A percentile compares a stretch with the other conserved stretches of the same genome.
These are phyloP conservation scores for Schizosaccharomyces cryophilus DNA, from an alignment of 805 yeast species.

Conservation along the genomic window DNA sequence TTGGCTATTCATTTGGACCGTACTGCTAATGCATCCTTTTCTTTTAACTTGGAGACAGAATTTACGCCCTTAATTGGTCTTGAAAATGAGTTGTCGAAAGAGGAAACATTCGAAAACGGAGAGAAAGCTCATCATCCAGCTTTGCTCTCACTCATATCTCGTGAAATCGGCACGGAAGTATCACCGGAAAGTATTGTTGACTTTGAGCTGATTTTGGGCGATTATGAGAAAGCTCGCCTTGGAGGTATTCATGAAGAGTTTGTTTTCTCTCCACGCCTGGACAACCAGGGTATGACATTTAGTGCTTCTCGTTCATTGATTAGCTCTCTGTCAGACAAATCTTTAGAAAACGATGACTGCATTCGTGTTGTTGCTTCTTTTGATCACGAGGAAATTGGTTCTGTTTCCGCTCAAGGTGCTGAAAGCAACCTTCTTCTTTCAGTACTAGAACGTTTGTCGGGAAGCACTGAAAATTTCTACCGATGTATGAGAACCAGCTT, in stretches of 20 bases:
- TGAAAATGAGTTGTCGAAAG: slow-evolving; percentile 12
- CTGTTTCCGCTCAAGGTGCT: slow-evolving; percentile 88
- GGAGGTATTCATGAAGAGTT: slow-evolving; percentile 86
- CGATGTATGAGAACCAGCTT: slow-evolving; percentile 34
- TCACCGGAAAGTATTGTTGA: slow-evolving; percentile 40
- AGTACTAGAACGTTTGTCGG: slow-evolving; percentile 41
- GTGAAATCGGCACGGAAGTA: slow-evolving; percentile 9
- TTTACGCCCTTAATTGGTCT: slow-evolving; percentile 68
- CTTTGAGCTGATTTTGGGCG: slow-evolving; percentile 67
- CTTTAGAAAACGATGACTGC: slow-evolving; percentile 23
- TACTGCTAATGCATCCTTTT: slow-evolving; percentile 52
- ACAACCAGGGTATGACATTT: slow-evolving; percentile 59
- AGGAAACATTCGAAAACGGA: slow-evolving; percentile 5
- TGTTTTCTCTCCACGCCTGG: slow-evolving; percentile 74
- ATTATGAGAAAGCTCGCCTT: slow-evolving; percentile 54
- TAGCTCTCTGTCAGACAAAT: slow-evolving; percentile 19
- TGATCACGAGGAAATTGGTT: slow-evolving; percentile 93
- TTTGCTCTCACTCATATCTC: slow-evolving; percentile 1
- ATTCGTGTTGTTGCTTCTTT: slow-evolving; percentile 59
- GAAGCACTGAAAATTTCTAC: slow-evolving; percentile 6
- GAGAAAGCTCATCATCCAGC: slow-evolving; percentile 2
- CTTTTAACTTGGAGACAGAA: slow-evolving; percentile 72
- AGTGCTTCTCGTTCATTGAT: slow-evolving; percentile 52
- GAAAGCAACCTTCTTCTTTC: slow-evolving; percentile 76
- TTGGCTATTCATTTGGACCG: slow-evolving; percentile 79